These are phyloP conservation scores for Hirschfeldia incana DNA, from an alignment of 345 rosid species.

Conservation along the genomic window DNA sequence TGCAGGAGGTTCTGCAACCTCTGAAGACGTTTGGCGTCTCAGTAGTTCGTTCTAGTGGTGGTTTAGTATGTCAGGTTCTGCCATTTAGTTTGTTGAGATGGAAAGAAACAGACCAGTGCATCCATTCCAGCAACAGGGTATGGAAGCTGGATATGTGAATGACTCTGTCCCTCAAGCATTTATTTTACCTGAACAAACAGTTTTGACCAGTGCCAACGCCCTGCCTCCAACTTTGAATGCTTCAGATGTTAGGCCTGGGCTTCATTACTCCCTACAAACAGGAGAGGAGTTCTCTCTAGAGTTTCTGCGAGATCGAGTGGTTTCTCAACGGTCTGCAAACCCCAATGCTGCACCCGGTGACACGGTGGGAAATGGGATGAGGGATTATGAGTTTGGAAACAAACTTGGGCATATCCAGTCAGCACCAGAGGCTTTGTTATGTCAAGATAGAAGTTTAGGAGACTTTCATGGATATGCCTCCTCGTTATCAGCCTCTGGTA, in stretches of 20 bases:
- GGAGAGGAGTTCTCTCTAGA: slow-evolving; percentile 95
- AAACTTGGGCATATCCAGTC: slow-evolving; percentile 53
- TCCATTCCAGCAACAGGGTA: slow-evolving; percentile 41
- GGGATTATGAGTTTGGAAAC: slow-evolving; percentile 53
- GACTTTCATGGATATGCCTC: slow-evolving; percentile 43
- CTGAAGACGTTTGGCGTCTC: slow-evolving; percentile 21
- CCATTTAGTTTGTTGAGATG: slow-evolving; percentile 39
- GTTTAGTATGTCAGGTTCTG: slow-evolving; percentile 23
- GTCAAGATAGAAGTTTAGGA: slow-evolving; percentile 44
- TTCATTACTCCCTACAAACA: slow-evolving; percentile 75
- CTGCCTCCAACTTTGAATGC: slow-evolving; percentile 48
- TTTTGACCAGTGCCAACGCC: slow-evolving; percentile 37
- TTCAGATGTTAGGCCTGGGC: slow-evolving; percentile 70
- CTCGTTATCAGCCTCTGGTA: slow-evolving; percentile 49
- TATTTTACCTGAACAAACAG: slow-evolving; percentile 42
- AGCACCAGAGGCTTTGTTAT: slow-evolving; percentile 45
- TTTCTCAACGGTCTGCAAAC: slow-evolving; percentile 52
- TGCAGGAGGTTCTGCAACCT: slow-evolving; percentile 25
- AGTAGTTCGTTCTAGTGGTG: background rate
- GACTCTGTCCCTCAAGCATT: slow-evolving; percentile 52
- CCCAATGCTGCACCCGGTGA: slow-evolving; percentile 46
- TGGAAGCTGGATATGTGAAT: slow-evolving; percentile 61
- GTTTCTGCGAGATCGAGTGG: slow-evolving; percentile 81
- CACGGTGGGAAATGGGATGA: slow-evolving; percentile 41
- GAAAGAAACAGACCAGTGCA: slow-evolving; percentile 52